These are phyloP conservation scores for Monosporascus sp. DNA, from an alignment of 2,329 filamentous ascomycete species.

Conservation along the genomic window DNA sequence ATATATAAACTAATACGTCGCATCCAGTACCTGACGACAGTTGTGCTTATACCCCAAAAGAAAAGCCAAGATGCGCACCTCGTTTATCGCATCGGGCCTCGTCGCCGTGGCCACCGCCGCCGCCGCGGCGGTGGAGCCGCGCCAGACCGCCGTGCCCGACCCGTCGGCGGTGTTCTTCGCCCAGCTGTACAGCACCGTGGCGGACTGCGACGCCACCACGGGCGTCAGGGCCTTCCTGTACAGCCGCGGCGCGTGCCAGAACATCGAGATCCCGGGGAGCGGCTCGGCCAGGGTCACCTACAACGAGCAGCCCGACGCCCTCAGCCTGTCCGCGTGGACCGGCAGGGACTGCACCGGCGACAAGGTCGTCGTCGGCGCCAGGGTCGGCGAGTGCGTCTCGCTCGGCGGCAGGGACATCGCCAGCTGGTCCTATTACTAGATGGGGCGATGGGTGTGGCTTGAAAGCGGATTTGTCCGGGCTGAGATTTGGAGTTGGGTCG, in stretches of 20 bases:
- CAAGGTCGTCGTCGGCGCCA: neutral
- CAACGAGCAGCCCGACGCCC: conserved; percentile 3
- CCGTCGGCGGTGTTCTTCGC: conserved; percentile 1
- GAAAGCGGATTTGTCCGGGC: too few relatives aligned
- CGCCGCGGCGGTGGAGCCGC: neutral
- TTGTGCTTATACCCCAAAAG: too few relatives aligned
- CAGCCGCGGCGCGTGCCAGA: conserved; percentile 7
- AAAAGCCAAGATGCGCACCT: too few relatives aligned
- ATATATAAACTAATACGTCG: too few relatives aligned
- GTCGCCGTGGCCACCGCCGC: neutral
- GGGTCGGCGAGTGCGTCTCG: conserved; percentile 1
- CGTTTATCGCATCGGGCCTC: neutral
- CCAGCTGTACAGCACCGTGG: conserved; percentile 1
- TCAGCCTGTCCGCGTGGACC: conserved; percentile 6
- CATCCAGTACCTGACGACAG: too few relatives aligned
- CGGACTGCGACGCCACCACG: conserved; percentile 2
- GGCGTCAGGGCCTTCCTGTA: conserved; percentile 5
- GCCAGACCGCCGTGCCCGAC: neutral
- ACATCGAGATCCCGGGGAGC: conserved; percentile 1
- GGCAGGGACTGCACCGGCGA: conserved; percentile 3
- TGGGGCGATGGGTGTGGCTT: too few relatives aligned
- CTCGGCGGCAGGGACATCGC: conserved; percentile 2
- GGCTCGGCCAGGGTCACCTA: conserved; percentile 6
- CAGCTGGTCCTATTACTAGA: conserved; percentile 4
- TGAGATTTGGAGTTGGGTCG: too few relatives aligned